Evolutionary conservation across 306 rosid genomes (phyloP).

Genomic region (Gleditsia sinensis): DNA sequence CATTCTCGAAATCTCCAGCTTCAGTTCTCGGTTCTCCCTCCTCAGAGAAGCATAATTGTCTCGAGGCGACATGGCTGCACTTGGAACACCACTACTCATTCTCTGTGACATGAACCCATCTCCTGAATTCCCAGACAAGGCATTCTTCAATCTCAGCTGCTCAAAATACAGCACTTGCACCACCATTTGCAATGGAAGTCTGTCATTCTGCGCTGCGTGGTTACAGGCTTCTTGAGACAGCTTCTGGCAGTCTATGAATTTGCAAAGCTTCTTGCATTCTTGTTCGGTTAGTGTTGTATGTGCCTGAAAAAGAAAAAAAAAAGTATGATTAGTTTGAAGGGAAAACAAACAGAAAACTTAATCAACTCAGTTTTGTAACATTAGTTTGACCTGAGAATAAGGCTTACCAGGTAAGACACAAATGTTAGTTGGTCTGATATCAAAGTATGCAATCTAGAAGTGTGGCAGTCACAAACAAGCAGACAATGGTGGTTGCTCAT

Average conservation of each 20-base stretch:
- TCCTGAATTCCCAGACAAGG: conserved; percentile 65
- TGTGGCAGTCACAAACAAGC: not conserved
- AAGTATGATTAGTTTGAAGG: not conserved
- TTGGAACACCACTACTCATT: conserved; percentile 77
- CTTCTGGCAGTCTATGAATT: conserved; percentile 77
- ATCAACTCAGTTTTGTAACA: conserved; percentile 8
- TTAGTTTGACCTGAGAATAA: conserved; percentile 17
- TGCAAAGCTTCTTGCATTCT: conserved; percentile 79
- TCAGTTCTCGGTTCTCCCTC: conserved; percentile 83
- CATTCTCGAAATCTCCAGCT: conserved; percentile 85
- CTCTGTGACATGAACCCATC: conserved; percentile 68
- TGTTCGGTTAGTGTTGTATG: conserved; percentile 69
- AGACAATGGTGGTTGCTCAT: not conserved
- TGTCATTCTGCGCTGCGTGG: conserved; percentile 85
- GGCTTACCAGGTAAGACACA: conserved; percentile 1
- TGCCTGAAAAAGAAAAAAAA: conserved; percentile 48
- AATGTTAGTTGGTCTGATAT: not conserved
- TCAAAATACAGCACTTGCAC: conserved; percentile 81
- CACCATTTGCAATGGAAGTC: conserved; percentile 76
- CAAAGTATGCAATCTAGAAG: not conserved
- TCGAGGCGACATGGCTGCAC: conserved; percentile 89
- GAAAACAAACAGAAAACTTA: not conserved
- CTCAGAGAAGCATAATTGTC: conserved; percentile 88
- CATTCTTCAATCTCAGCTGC: conserved; percentile 79
- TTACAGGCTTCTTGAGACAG: conserved; percentile 92